A percentile compares a stretch with the other conserved stretches of the same genome.
These are phyloP conservation scores for Lentinus tigrinus DNA, from an alignment of 768 basidiomycete genomes.

Conservation along the genomic window DNA sequence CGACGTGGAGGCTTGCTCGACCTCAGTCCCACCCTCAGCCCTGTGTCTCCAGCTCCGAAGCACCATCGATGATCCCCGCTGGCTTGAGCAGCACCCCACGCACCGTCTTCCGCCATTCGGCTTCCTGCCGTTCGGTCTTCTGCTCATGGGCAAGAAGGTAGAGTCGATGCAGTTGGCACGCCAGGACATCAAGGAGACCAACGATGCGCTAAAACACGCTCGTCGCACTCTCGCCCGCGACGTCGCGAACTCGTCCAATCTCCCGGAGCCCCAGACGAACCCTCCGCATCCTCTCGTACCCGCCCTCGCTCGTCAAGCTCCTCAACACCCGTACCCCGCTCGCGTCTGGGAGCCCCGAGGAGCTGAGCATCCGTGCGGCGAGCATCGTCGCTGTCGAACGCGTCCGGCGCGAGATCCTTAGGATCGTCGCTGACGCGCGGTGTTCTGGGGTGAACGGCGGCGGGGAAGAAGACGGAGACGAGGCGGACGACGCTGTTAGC, in stretches of 20 bases:
- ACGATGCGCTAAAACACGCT: slow-evolving; percentile 21
- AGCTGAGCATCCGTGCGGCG: slow-evolving; percentile 76
- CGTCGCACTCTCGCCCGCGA: slow-evolving; percentile 31
- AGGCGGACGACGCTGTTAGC: slow-evolving; percentile 38
- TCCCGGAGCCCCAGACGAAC: slow-evolving; percentile 18
- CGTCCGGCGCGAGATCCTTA: slow-evolving; percentile 56
- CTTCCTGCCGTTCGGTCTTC: slow-evolving; percentile 51
- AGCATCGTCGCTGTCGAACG: slow-evolving; percentile 80
- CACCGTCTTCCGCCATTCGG: slow-evolving; percentile 64
- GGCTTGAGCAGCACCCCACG: slow-evolving; percentile 75
- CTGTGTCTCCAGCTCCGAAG: too few relatives aligned
- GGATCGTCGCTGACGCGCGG: slow-evolving; percentile 17
- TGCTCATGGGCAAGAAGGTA: slow-evolving; percentile 81
- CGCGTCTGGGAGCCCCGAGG: slow-evolving; percentile 59
- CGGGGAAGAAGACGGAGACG: neutral
- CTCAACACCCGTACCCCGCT: slow-evolving; percentile 48
- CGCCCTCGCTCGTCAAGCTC: slow-evolving; percentile 53
- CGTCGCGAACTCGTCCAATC: slow-evolving; percentile 22
- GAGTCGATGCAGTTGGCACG: slow-evolving; percentile 92
- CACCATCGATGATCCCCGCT: too few relatives aligned
- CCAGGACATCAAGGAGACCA: slow-evolving; percentile 59
- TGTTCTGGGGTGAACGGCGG: neutral
- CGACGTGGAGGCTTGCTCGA: too few relatives aligned
- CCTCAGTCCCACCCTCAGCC: too few relatives aligned
- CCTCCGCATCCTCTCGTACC: slow-evolving; percentile 72